Base-by-base conservation (phyloP, 2,329 filamentous ascomycete species). In the Colletotrichum brevisporum region DNA sequence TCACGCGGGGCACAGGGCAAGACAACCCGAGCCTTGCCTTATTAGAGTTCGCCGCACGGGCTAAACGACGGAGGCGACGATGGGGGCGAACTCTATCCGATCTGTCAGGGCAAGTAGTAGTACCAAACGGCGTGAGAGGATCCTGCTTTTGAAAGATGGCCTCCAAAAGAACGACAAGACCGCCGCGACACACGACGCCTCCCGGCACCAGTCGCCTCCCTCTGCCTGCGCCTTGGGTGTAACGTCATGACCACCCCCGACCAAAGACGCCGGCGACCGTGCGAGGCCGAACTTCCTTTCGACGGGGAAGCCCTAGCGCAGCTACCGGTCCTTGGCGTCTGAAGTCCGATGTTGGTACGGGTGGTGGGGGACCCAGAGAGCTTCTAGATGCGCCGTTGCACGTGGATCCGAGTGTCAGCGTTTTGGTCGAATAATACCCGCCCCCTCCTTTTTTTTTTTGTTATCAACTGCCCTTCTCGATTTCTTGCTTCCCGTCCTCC, bases 381-480 rank as follows among this genome's bases (percentile, higher is more conserved):
- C 41, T n/a, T 43, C 41, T 15, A 43, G 31, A 36, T 36, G 31
- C 31, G 31, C 10, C 31, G 47, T 6, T 52, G 26, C 50, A 18
- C 24, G 50, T 45, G 47, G 36, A 59, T 58, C 65, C 60, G 60
- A 64, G 65, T 53, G 59, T 64, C 58, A 41, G 39, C 53, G 27
- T 8, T 36, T 36, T 10, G 10, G 31, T 36, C 31, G 31, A 36
- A 10, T 31, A 31, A 8, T 36, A 36, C 31, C 31, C 31, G 31
- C 31, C 36, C 21, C n/a, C 9, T 27, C 24, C 36, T 21, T 21
- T 26, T 26, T 26, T 9, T 15, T 18, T 13, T 16, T 21, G n/a
- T n/a, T n/a, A n/a, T n/a, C n/a, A n/a, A n/a, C n/a, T n/a, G 18
- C 31, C 4, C 10, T 12, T n/a, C 16, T 43, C 4, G 21, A 24